Base-by-base conservation (phyloP, 345 rosid species). In the Pugionium dolabratum region DNA sequence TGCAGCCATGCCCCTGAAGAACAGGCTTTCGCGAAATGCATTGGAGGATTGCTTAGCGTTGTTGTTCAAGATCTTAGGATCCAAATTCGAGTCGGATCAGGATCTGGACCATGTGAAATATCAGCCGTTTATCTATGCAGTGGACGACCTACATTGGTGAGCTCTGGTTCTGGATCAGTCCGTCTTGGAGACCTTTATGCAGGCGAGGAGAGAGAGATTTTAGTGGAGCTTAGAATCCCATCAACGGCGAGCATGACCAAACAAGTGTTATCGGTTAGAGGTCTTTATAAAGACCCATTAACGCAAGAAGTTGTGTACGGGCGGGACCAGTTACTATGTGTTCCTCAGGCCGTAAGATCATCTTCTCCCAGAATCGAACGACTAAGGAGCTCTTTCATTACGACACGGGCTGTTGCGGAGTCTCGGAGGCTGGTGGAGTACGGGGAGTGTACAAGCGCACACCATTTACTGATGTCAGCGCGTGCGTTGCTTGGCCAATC, bases 381-480 rank as follows among this genome's bases (percentile, higher is more conserved):
- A 73, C 70, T 89, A 53, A 81, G 92, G 43, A 81, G 74, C 58
- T 60, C 83, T 31, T 91, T 89, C 59, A 65, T 92, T 45, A 39
- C 75, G 25, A 87, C 86, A 1, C 82, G 93, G 26, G 98, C 96
- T 2, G 62, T 87, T 3, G 96, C 92, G 3, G 96, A 92, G 77
- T 83, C 96, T 4, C 67, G 90, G 69, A 81, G 96, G 54, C 67
- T 87, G 31, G 63, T 81, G 0, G 92, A 85, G 34, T 76, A 71
- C 54, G 78, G 74, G 9, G 95, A 92, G 48, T 78, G 75, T 47
- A 80, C 81, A 2, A 87, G 85, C 59, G 95, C 95, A 18, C 76
- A 83, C 61, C 86, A 81, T 25, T 61, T 92, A 80, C 48, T 92
- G 50, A 83, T 82, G 0, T 84, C 98, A 18, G 86, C 96, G 27